A percentile compares a stretch with the other conserved stretches of the same genome.
phyloP scores from a whole-genome alignment of 2,329 filamentous ascomycete genomes.

The Monosporascus sp. region DNA sequence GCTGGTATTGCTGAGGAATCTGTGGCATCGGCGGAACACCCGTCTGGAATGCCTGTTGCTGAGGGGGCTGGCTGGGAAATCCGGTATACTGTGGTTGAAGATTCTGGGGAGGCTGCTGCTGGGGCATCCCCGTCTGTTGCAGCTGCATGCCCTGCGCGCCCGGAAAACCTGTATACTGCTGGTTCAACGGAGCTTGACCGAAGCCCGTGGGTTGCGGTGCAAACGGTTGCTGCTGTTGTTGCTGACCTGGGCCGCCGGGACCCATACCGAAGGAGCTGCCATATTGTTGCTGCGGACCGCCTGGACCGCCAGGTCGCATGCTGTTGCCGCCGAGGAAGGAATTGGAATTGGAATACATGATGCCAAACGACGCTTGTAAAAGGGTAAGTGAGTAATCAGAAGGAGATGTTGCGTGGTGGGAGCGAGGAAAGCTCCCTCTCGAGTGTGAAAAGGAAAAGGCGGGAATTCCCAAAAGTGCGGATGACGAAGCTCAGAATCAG shows the following conservation, averaged over 20 bases:
- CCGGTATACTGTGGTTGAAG: constrained; percentile 46
- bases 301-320: constrained; percentile 54
- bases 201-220: constrained; percentile 58
- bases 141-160: constrained; percentile 44
- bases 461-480: neutral
- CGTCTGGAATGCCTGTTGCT: constrained; percentile 58
- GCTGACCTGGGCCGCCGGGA: constrained; percentile 27
- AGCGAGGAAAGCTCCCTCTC: constrained; percentile 20
- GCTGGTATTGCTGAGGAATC: constrained; percentile 56
- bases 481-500: constrained; percentile 1
- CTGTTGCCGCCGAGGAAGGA: constrained; percentile 76
- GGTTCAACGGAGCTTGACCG: constrained; percentile 48
- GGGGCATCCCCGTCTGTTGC: constrained; percentile 31
- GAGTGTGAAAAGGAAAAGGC: constrained; percentile 8
- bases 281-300: constrained; percentile 53
- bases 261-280: constrained; percentile 44
- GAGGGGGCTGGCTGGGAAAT: constrained; percentile 37
- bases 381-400: constrained; percentile 3
- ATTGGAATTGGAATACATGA: constrained; percentile 89
- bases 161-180: constrained; percentile 59
- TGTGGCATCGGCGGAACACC: constrained; percentile 55
- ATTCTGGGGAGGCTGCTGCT: constrained; percentile 35
- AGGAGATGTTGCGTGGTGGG: constrained; percentile 10
- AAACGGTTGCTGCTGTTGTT: constrained; percentile 46
- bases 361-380: constrained; percentile 9